Base-by-base conservation (phyloP, 1,139 yeast species). In the Zygoascus sp. region DNA sequence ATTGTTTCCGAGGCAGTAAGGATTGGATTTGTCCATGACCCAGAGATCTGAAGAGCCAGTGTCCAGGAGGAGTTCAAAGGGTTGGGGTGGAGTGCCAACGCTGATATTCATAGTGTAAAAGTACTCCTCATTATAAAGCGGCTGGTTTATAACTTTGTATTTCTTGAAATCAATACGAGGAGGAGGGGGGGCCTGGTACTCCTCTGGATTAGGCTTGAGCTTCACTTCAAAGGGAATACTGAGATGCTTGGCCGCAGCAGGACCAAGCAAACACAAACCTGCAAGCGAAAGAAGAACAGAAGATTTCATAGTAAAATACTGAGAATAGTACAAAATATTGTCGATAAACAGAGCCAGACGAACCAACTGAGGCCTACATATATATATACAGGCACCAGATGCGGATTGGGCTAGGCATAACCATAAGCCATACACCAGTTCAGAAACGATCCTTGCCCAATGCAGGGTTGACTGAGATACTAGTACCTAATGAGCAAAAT, bases 11-110 rank as follows among this genome's bases (percentile, higher is more conserved):
- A 46, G 43, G 44, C 61, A 58, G 47, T 54, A 57, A 2, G 60
- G 58, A 42, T 49, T 41, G 10, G 49, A 40, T n/a, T 57, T 52
- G 34, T 58, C 59, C 54, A 62, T 60, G 13, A 80, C 74, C 86
- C 87, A 81, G 52, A 80, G 66, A 61, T 81, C 88, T 3, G 84
- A 73, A 2, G 86, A 80, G 0, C 88, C 88, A 5, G 88, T 80
- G 58, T 82, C 89, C 40, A 82, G 61, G 6, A 56, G 40, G 21
- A 53, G 46, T 32, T 50, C 47, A 38, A 54, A 46, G 5, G 35
- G 40, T 52, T 57, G 60, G 11, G 47, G 45, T 37, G 60, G 60
- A 17, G 59, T 57, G 15, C 60, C 60, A 5, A 57, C 43, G 15
- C 38, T 44, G 15, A 56, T 40, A 16, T 53, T 47, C 32, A 55